A percentile compares a stretch with the other conserved stretches of the same genome.
Conservation (phyloP, 192 early-diverging fungal genomes). For the Podila clonocystis region DNA sequence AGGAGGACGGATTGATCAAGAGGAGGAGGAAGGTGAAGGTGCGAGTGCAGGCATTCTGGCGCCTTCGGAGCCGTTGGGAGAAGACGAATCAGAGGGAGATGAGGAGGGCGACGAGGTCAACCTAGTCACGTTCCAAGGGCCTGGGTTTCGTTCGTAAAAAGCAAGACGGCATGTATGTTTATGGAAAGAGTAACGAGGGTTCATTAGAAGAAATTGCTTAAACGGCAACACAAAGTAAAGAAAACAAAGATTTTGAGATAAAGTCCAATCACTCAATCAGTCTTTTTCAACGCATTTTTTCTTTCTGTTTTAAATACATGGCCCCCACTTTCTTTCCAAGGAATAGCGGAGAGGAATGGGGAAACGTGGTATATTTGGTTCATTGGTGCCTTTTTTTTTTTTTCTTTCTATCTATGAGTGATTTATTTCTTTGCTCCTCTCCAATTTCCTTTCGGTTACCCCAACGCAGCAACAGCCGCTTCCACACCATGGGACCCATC, state of each 20-base stretch:
- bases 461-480: too few species aligned
- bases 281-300: too few species aligned
- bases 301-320: too few species aligned
- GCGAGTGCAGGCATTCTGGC: conserved; percentile 23
- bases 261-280: too few species aligned
- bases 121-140: conserved; percentile 10
- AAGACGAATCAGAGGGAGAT: neutral
- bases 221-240: too few species aligned
- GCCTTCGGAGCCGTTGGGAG: conserved; percentile 1
- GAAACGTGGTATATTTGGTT: neutral
- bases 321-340: too few species aligned
- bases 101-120: conserved; percentile 26
- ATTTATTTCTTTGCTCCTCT: neutral
- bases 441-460: neutral
- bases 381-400: neutral
- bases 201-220: too few species aligned
- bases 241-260: too few species aligned
- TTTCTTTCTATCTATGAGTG: neutral
- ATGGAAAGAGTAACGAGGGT: too few species aligned
- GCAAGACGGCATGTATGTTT: neutral
- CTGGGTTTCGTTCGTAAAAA: neutral
- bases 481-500: too few species aligned
- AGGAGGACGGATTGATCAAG: conserved; percentile 26
- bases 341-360: too few species aligned
- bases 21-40: neutral